Percentiles rank a stretch among this genome's conserved stretches.
Conservation (phyloP, 176 grass and related monocot genomes). For the Oryza glumipatula region DNA sequence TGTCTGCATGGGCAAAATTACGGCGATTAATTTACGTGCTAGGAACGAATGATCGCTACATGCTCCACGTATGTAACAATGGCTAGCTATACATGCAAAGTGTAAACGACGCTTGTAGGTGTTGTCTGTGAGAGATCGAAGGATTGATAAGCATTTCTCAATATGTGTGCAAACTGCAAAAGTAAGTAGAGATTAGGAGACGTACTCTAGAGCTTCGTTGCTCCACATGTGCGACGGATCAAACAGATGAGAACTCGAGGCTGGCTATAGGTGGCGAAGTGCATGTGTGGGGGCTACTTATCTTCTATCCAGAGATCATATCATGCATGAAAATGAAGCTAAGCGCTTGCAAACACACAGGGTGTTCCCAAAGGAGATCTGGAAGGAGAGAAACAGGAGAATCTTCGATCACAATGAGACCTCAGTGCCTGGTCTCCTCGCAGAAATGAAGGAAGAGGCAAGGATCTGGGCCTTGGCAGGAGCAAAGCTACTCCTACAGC, state of each 20-base stretch:
- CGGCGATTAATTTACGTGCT: constrained; percentile 6
- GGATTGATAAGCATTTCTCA: background rate
- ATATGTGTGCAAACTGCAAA: background rate
- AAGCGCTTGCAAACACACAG: no score
- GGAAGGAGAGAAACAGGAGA: no score
- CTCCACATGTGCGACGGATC: constrained; percentile 18
- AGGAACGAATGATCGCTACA: constrained; percentile 19
- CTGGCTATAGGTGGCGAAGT: constrained; percentile 42
- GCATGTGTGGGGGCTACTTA: constrained; percentile 47
- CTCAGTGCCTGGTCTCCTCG: no score
- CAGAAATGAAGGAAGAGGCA: no score
- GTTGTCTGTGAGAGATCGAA: background rate
- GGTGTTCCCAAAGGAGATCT: no score
- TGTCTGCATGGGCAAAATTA: constrained; percentile 33
- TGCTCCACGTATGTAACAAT: constrained; percentile 28
- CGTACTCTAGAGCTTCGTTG: background rate
- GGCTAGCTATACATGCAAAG: constrained; percentile 28
- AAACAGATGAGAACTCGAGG: constrained; percentile 36
- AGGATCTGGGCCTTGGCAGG: no score
- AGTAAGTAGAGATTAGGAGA: constrained; percentile 16
- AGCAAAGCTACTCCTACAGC: no score
- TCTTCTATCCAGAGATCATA: constrained; percentile 15
- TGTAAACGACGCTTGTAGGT: background rate
- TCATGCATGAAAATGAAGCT: background rate
- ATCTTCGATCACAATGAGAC: no score